These are phyloP conservation scores for Fusarium concolor DNA, from an alignment of 2,329 filamentous ascomycete genomes.

Conservation along the genomic window DNA sequence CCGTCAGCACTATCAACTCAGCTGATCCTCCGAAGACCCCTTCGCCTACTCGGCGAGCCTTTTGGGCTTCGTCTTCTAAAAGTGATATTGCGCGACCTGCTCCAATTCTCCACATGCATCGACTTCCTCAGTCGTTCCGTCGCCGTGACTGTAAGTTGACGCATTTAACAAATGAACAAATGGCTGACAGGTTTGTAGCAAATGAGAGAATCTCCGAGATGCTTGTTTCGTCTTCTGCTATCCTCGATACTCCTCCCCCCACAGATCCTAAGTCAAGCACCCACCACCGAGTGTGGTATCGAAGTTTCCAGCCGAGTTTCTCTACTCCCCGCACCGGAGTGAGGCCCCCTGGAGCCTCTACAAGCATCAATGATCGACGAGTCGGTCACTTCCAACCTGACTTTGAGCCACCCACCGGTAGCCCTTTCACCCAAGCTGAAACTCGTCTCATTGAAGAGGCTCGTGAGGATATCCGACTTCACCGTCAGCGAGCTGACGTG, in stretches of 20 bases:
- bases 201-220: constrained; percentile 40
- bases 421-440: constrained; percentile 47
- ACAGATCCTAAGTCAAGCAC: constrained; percentile 15
- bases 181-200: constrained; percentile 29
- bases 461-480: constrained; percentile 47
- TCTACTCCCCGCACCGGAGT: constrained; percentile 19
- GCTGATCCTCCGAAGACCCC: constrained; percentile 45
- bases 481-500: constrained; percentile 44
- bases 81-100: constrained; percentile 24
- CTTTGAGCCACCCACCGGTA: constrained; percentile 23
- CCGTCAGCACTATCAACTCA: constrained; percentile 49
- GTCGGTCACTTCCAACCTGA: constrained; percentile 11
- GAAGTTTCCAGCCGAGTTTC: constrained; percentile 12
- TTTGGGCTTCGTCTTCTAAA: constrained; percentile 8
- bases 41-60: constrained; percentile 30
- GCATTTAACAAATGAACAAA: too few species aligned
- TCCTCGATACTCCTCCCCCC: constrained; percentile 36
- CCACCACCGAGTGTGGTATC: constrained; percentile 25
- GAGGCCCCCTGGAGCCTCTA: constrained; percentile 42
- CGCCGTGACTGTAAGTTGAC: constrained; percentile 37
- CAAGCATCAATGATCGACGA: constrained; percentile 36
- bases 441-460: constrained; percentile 49
- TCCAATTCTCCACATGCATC: constrained; percentile 26
- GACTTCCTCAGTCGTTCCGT: constrained; percentile 13
- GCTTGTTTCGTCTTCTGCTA: constrained; percentile 43